Evolutionary conservation across 2,329 filamentous ascomycete species (phyloP).

Genomic region (Talaromyces marneffei): DNA sequence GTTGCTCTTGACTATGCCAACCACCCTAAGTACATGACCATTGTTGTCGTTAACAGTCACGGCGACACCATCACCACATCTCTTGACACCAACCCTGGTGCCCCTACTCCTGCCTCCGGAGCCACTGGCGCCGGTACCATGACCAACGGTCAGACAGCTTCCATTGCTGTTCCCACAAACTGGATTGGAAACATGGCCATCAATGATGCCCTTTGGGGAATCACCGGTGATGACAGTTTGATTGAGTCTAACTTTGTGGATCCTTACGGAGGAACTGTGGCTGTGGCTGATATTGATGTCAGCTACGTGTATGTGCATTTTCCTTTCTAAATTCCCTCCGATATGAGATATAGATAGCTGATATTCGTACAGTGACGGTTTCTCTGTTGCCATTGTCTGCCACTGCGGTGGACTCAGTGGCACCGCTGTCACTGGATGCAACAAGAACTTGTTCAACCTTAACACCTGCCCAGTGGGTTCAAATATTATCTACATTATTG

Average conservation of each 20-base stretch:
- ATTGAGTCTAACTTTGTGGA: constrained; percentile 12
- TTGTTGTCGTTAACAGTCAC: constrained; percentile 9
- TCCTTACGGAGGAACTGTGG: not conserved
- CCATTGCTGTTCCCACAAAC: constrained; percentile 3
- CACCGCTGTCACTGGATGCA: constrained; percentile 8
- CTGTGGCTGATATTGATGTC: constrained; percentile 9
- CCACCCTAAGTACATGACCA: constrained; percentile 10
- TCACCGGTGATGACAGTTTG: constrained; percentile 7
- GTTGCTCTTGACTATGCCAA: not conserved
- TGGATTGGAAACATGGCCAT: constrained; percentile 13
- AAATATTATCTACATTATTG: not conserved
- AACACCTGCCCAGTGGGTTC: constrained; percentile 6
- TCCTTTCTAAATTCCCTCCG: not conserved
- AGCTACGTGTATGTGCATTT: constrained; percentile 8
- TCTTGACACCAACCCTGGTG: not conserved
- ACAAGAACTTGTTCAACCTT: constrained; percentile 1
- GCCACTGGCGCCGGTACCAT: not conserved
- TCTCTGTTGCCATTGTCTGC: constrained; percentile 11
- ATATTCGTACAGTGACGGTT: constrained; percentile 4
- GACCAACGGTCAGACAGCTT: constrained; percentile 1
- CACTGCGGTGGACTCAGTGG: not conserved
- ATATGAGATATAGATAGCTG: not conserved
- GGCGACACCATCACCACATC: constrained; percentile 7
- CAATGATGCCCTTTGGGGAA: constrained; percentile 8
- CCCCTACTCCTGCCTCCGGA: constrained; percentile 4